These are phyloP conservation scores for Triangularia verruculosa DNA, from an alignment of 2,329 filamentous ascomycete species.

Conservation along the genomic window DNA sequence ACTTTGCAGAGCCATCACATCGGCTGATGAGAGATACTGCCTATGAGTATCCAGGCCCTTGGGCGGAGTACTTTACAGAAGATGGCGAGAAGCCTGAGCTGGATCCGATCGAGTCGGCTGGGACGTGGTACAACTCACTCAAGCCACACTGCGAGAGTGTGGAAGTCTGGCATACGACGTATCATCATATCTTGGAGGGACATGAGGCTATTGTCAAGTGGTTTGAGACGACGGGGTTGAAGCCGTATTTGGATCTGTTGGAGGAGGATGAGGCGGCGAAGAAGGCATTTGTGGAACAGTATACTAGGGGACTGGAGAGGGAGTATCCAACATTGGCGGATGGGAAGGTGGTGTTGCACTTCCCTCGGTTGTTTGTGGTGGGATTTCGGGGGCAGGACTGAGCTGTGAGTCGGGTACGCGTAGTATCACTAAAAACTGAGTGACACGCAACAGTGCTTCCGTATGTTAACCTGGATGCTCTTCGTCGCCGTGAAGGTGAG, in stretches of 20 bases:
- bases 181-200: slow-evolving; percentile 49
- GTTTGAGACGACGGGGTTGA: slow-evolving; percentile 56
- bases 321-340: slow-evolving; percentile 46
- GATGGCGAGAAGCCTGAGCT: slow-evolving; percentile 35
- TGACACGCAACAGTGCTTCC: too few relatives aligned
- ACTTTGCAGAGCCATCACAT: slow-evolving; percentile 48
- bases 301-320: slow-evolving; percentile 42
- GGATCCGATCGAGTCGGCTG: slow-evolving; percentile 47
- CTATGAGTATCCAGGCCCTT: slow-evolving; percentile 30
- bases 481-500: neutral
- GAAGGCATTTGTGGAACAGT: slow-evolving; percentile 44
- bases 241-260: slow-evolving; percentile 52
- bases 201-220: slow-evolving; percentile 55
- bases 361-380: slow-evolving; percentile 56
- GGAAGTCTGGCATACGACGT: slow-evolving; percentile 53
- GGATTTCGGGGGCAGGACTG: slow-evolving; percentile 28
- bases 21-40: slow-evolving; percentile 45
- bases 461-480: too few relatives aligned
- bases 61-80: slow-evolving; percentile 22
- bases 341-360: slow-evolving; percentile 53
- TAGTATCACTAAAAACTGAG: too few relatives aligned
- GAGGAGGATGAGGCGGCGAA: slow-evolving; percentile 34
- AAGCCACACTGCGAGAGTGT: slow-evolving; percentile 41
- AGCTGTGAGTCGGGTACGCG: too few relatives aligned
- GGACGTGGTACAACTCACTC: slow-evolving; percentile 49